Conservation (phyloP, 2,329 filamentous ascomycete species). For the Verticillium klebahnii region DNA sequence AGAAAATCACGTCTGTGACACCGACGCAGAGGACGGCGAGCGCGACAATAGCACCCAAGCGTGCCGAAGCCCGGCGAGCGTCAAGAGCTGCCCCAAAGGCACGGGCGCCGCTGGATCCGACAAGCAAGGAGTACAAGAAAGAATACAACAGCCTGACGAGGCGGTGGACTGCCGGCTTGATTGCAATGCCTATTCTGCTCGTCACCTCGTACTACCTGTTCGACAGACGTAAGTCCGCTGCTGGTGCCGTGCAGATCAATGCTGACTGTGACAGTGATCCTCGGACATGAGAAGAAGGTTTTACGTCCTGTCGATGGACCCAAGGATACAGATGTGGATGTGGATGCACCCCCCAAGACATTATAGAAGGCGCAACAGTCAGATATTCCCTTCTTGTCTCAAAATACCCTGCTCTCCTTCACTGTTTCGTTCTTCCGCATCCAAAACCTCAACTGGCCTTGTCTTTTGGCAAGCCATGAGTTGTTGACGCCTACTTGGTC, state of each 20-base stretch:
- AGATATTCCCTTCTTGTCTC: background rate
- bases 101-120: slow-evolving; percentile 20
- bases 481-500: too few relatives aligned
- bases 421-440: background rate
- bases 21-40: background rate
- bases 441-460: too few relatives aligned
- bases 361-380: background rate
- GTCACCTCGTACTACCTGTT: slow-evolving; percentile 53
- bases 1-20: background rate
- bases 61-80: background rate
- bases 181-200: slow-evolving; percentile 48
- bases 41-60: background rate
- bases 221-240: slow-evolving; percentile 37
- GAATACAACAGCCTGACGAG: slow-evolving; percentile 39
- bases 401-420: background rate
- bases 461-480: too few relatives aligned
- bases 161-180: slow-evolving; percentile 41
- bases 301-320: background rate
- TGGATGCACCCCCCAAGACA: background rate
- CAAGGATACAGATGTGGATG: background rate
- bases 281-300: slow-evolving; percentile 1
- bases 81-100: background rate
- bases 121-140: slow-evolving; percentile 34
- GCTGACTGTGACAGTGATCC: background rate
- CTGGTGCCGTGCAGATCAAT: background rate